These are phyloP conservation scores for Stemphylium beticola DNA, from an alignment of 2,329 filamentous ascomycete genomes.

Conservation along the genomic window DNA sequence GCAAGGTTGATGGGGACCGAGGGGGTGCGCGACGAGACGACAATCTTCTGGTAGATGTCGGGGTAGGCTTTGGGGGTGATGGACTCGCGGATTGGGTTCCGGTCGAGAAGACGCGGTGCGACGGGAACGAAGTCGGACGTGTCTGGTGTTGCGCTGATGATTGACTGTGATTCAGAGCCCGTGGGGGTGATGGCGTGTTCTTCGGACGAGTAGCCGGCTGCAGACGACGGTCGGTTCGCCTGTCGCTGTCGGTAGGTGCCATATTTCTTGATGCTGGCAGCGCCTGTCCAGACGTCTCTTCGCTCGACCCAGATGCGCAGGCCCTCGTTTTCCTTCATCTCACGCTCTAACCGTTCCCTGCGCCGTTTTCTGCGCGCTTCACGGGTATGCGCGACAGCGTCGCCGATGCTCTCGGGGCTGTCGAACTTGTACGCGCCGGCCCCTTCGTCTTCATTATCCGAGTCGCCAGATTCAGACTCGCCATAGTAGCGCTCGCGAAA, in stretches of 20 bases:
- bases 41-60: conserved; percentile 88
- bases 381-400: conserved; percentile 41
- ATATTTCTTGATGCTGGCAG: conserved; percentile 56
- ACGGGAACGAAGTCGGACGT: conserved; percentile 67
- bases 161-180: conserved; percentile 12
- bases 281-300: conserved; percentile 85
- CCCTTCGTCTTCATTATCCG: conserved; percentile 33
- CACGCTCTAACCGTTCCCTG: conserved; percentile 46
- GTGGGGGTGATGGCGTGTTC: conserved; percentile 11
- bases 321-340: conserved; percentile 75
- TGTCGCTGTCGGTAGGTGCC: conserved; percentile 16
- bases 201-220: conserved; percentile 15
- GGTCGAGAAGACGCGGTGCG: conserved; percentile 72
- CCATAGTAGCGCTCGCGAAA: conserved; percentile 56
- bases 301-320: conserved; percentile 78
- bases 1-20: conserved; percentile 86
- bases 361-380: conserved; percentile 47
- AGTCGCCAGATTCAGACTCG: conserved; percentile 36
- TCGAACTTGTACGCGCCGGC: conserved; percentile 52
- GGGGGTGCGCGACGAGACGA: conserved; percentile 79
- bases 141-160: conserved; percentile 11
- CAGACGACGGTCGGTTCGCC: conserved; percentile 1
- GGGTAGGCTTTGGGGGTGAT: conserved; percentile 77
- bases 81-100: conserved; percentile 77
- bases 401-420: conserved; percentile 52